Base-by-base conservation (phyloP, 2,329 filamentous ascomycete species). In the Botrytis paeoniae region DNA sequence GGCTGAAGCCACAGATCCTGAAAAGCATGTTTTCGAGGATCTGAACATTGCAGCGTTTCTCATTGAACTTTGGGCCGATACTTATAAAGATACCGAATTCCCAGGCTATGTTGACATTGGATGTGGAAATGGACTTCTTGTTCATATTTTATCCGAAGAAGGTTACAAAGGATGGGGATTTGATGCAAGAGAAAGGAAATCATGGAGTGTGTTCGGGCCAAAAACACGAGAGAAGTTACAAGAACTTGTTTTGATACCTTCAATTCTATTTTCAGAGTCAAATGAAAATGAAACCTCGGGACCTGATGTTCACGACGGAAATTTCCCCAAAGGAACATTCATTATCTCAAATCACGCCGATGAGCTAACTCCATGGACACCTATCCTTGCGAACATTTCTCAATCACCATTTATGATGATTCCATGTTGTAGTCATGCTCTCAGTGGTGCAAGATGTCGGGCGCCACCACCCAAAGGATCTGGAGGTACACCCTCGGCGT, bases 291-390 rank as follows among this genome's bases (percentile, higher is more conserved):
- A 43, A 70, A 22, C n/a, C 20, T 25, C 86, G 37, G 61, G 68
- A 51, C 48, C 75, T 35, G 78, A 81, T 85, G 81, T 82, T 75
- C 86, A 88, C 76, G 80, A 85, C 75, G 96, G 95, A 51, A 79
- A 85, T 16, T 97, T 98, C 79, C 86, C 89, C 0, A 81, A 82
- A 25, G 89, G 89, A 41, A 97, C 94, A 0, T 99, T 99, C 82
- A 94, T 99, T 78, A 92, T 99, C 75, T 97, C 94, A 66, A 99
- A 99, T 80, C 96, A 99, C 81, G 95, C 95, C 18, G 96, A 99
- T 80, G 95, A 99, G 83, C 87, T 99, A 22, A 99, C 96, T 0
- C 89, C 93, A 0, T 99, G 96, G 96, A 98, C 96, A 0, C 96
- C 96, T 0, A 87, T 98, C 29, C 88, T 99, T 59, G 95, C 93